Evolutionary conservation across 306 rosid species (phyloP).

Genomic region (Trifolium pratense): DNA sequence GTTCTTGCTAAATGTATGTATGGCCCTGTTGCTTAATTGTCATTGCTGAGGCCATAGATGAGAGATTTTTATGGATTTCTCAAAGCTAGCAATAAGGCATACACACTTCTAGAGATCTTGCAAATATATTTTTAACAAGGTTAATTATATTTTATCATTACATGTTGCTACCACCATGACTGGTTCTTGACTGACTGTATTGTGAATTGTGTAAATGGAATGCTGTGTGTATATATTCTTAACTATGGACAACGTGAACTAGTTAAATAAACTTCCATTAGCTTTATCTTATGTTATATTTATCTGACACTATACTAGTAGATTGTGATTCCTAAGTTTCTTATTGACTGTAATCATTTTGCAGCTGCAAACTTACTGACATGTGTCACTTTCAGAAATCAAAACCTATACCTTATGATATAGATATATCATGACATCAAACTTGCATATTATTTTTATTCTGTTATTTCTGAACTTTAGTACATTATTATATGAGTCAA

Average conservation of each 20-base stretch:
- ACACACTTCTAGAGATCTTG: neutral
- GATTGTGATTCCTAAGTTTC: conserved; percentile 4
- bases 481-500: neutral
- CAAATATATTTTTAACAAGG: neutral
- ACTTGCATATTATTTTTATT: conserved; percentile 25
- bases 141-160: conserved; percentile 21
- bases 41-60: neutral
- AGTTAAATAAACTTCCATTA: conserved; percentile 24
- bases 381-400: conserved; percentile 21
- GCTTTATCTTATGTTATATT: conserved; percentile 15
- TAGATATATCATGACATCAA: conserved; percentile 8
- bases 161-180: conserved; percentile 6
- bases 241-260: conserved; percentile 5
- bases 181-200: conserved; percentile 17
- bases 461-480: neutral
- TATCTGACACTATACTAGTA: neutral
- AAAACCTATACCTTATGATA: neutral
- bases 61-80: conserved; percentile 18
- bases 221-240: conserved; percentile 10
- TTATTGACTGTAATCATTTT: neutral
- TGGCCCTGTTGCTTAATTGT: conserved; percentile 12
- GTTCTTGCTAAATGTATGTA: conserved; percentile 10
- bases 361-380: conserved; percentile 3
- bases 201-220: conserved; percentile 19
- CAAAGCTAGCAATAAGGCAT: neutral